Evolutionary conservation across 352 stramenopile species (phyloP).

Genomic region (Pythium biforme): DNA sequence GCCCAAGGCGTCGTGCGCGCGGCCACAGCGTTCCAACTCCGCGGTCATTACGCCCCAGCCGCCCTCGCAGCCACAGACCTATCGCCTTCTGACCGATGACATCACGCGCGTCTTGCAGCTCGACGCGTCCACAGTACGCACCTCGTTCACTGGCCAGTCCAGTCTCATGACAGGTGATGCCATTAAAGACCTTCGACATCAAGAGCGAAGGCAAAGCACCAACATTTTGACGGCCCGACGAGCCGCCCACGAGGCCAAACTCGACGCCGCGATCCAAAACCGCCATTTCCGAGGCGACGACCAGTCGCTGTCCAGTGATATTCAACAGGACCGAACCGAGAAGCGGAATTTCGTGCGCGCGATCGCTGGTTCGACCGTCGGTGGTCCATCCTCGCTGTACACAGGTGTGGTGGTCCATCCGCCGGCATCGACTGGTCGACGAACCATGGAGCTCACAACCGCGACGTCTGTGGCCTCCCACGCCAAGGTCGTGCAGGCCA

Average conservation of each 20-base stretch:
- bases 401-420: slow-evolving; percentile 17
- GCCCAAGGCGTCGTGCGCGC: slow-evolving; percentile 10
- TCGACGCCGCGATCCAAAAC: slow-evolving; percentile 5
- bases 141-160: slow-evolving; percentile 7
- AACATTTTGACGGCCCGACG: slow-evolving; percentile 12
- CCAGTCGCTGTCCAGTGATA: slow-evolving; percentile 22
- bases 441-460: neutral
- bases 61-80: slow-evolving; percentile 26
- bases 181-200: slow-evolving; percentile 21
- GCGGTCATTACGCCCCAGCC: neutral
- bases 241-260: neutral
- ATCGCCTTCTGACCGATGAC: slow-evolving; percentile 53
- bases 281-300: slow-evolving; percentile 8
- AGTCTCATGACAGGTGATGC: slow-evolving; percentile 20
- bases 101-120: slow-evolving; percentile 51
- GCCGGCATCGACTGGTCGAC: neutral
- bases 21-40: neutral
- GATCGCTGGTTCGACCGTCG: neutral
- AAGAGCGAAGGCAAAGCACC: slow-evolving; percentile 17
- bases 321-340: slow-evolving; percentile 10
- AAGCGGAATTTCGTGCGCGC: slow-evolving; percentile 23
- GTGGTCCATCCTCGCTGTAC: slow-evolving; percentile 15
- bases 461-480: neutral
- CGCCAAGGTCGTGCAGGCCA: slow-evolving; percentile 14
- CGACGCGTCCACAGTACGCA: slow-evolving; percentile 28